Conservation (phyloP, 2,329 filamentous ascomycete species). For the Lithohypha guttulata region DNA sequence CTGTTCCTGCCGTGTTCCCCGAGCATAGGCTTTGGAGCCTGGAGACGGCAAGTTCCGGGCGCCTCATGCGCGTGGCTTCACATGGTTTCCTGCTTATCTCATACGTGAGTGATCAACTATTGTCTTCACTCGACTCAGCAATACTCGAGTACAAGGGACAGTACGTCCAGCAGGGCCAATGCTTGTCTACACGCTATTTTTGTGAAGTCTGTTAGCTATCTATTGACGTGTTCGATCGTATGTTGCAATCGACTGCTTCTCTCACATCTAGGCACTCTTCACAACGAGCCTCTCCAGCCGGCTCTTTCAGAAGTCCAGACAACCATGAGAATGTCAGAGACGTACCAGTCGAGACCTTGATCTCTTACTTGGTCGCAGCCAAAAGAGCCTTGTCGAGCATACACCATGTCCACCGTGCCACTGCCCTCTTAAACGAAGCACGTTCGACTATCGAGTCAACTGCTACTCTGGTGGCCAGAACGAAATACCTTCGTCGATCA, state of each 20-base stretch:
- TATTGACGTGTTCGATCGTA: too few relatives aligned
- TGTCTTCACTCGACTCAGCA: too few relatives aligned
- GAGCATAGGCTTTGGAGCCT: too few relatives aligned
- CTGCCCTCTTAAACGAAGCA: constrained; percentile 70
- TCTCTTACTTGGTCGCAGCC: constrained; percentile 72
- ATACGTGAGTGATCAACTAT: too few relatives aligned
- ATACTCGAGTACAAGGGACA: too few relatives aligned
- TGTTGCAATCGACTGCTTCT: constrained; percentile 1
- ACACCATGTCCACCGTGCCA: constrained; percentile 70
- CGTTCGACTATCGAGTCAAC: constrained; percentile 67
- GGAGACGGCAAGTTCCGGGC: too few relatives aligned
- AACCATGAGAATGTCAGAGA: too few relatives aligned
- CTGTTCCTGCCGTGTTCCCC: too few relatives aligned
- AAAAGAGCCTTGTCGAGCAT: constrained; percentile 82
- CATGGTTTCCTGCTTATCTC: too few relatives aligned
- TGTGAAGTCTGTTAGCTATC: background rate
- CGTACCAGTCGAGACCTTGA: constrained; percentile 56
- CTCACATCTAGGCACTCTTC: constrained; percentile 8
- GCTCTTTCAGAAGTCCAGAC: background rate
- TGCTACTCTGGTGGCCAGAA: constrained; percentile 59
- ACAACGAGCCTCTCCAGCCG: constrained; percentile 1
- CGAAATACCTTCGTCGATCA: constrained; percentile 54
- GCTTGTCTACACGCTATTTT: too few relatives aligned
- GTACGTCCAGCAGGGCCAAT: too few relatives aligned
- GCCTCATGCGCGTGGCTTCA: too few relatives aligned